These are phyloP conservation scores for Saturnispora ahearnii DNA, from an alignment of 805 yeast species.

Conservation along the genomic window DNA sequence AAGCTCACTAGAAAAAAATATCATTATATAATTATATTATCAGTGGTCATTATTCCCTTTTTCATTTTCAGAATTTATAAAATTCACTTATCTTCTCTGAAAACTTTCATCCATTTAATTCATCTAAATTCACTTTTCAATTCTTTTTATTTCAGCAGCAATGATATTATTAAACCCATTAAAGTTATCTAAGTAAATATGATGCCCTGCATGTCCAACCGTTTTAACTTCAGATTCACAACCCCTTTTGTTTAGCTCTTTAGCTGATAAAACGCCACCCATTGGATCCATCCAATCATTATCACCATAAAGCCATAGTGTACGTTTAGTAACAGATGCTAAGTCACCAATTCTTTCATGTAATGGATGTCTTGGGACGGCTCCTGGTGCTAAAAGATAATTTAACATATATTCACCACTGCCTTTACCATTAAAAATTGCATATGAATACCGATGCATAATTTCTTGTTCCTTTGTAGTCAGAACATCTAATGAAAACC, in stretches of 20 bases:
- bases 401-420: conserved; percentile 91
- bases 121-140: conserved; percentile 8
- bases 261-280: conserved; percentile 38
- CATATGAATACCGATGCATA: conserved; percentile 73
- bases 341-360: conserved; percentile 38
- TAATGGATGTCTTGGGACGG: conserved; percentile 74
- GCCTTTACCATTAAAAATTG: conserved; percentile 77
- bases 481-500: conserved; percentile 47
- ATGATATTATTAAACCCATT: conserved; percentile 44
- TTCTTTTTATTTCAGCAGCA: conserved; percentile 40
- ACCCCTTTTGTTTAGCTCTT: conserved; percentile 27
- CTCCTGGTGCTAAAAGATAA: conserved; percentile 83
- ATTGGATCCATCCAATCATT: conserved; percentile 52
- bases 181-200: conserved; percentile 64
- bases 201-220: conserved; percentile 63
- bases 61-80: not conserved
- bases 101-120: not conserved
- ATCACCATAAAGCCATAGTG: conserved; percentile 82
- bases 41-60: not conserved
- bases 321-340: conserved; percentile 11
- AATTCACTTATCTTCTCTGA: not conserved
- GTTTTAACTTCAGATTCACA: conserved; percentile 15
- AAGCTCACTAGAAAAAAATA: not conserved
- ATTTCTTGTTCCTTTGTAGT: conserved; percentile 27
- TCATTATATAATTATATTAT: not conserved